Conservation (phyloP, 176 grass and related monocot genomes). For the Stipa capillata region DNA sequence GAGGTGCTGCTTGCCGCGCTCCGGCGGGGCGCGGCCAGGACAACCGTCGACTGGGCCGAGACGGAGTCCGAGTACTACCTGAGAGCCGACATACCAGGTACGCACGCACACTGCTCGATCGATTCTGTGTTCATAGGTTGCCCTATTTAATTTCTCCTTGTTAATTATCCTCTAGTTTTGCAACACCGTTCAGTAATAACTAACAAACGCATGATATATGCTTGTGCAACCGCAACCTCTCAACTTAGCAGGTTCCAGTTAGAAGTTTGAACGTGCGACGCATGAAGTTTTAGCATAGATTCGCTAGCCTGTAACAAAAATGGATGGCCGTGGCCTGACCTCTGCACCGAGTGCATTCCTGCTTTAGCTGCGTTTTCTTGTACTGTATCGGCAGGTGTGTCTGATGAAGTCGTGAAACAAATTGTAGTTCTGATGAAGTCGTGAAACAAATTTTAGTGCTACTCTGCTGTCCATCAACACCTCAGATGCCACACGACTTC, state of each 20-base stretch:
- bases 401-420: neutral
- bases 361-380: neutral
- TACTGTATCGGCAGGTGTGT: neutral
- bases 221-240: neutral
- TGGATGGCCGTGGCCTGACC: neutral
- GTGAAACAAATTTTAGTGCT: neutral
- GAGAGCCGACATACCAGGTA: constrained; percentile 68
- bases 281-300: neutral
- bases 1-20: constrained; percentile 56
- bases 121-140: neutral
- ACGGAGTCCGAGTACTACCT: constrained; percentile 53
- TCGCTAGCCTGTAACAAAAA: neutral
- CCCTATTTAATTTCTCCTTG: neutral
- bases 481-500: neutral
- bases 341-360: neutral
- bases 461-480: neutral
- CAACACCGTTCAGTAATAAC: neutral
- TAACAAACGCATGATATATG: neutral
- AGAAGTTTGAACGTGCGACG: neutral
- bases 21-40: constrained; percentile 30
- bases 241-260: neutral
- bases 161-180: neutral
- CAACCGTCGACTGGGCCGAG: constrained; percentile 62
- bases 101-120: neutral
- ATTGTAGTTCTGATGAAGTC: too few relatives aligned